Conservation (phyloP, 371 early-diverging fungal species). For the Apophysomyces sp. region DNA sequence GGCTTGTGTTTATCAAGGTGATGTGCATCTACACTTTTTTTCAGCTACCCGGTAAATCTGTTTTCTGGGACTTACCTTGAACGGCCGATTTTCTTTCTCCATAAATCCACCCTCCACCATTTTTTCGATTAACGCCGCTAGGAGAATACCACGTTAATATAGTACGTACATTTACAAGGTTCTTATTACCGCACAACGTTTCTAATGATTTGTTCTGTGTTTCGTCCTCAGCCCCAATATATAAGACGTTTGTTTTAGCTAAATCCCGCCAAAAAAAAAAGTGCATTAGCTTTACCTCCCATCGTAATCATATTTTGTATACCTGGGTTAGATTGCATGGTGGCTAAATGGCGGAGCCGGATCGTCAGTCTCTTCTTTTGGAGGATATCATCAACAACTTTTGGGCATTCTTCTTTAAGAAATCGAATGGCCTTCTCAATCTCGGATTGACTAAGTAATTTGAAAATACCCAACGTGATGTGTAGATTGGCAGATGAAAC, state of each 20-base stretch:
- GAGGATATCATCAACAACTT: constrained; percentile 7
- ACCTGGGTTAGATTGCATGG: constrained; percentile 28
- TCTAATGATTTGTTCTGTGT: constrained; percentile 13
- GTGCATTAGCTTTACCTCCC: no score
- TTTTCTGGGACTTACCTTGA: constrained; percentile 21
- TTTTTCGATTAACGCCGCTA: constrained; percentile 21
- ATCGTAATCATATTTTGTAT: no score
- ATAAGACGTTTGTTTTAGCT: constrained; percentile 36
- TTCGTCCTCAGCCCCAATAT: constrained; percentile 32
- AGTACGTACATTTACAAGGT: background rate
- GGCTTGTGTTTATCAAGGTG: constrained; percentile 25
- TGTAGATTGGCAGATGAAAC: constrained; percentile 29
- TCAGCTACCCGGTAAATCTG: background rate
- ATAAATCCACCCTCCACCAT: constrained; percentile 25
- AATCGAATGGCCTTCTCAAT: constrained; percentile 25
- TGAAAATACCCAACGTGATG: constrained; percentile 38
- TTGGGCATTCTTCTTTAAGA: constrained; percentile 18
- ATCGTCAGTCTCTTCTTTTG: constrained; percentile 10
- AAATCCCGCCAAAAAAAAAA: background rate
- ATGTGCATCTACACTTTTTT: constrained; percentile 15
- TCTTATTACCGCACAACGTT: constrained; percentile 20
- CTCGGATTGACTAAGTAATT: constrained; percentile 21
- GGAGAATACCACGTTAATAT: background rate
- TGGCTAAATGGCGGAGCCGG: constrained; percentile 14
- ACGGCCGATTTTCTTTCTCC: constrained; percentile 28